These are phyloP conservation scores for Pseudocercospora eumusae DNA, from an alignment of 2,329 filamentous ascomycete species.

Conservation along the genomic window DNA sequence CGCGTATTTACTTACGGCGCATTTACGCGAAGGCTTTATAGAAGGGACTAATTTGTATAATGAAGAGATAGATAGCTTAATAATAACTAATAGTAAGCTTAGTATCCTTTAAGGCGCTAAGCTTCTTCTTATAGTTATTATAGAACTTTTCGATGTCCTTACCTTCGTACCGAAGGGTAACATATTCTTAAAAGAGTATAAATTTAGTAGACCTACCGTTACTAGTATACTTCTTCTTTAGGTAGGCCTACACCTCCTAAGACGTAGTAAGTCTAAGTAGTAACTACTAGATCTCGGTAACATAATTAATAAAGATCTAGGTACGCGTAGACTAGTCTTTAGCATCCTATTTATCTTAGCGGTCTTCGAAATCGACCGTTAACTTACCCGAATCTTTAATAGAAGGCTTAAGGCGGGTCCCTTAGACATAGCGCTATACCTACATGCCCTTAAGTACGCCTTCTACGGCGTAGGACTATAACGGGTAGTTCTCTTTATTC, in stretches of 20 bases:
- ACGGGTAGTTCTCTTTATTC: too few species aligned
- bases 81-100: neutral
- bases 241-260: neutral
- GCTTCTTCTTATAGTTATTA: neutral
- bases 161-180: neutral
- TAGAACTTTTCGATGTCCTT: neutral
- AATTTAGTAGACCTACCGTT: neutral
- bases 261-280: neutral
- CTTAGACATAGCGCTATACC: too few species aligned
- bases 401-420: too few species aligned
- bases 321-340: neutral
- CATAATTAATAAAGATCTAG: neutral
- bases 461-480: too few species aligned
- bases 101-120: neutral
- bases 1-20: neutral
- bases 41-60: neutral
- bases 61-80: neutral
- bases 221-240: neutral
- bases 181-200: neutral
- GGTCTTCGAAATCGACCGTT: neutral
- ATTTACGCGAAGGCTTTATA: neutral
- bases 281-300: neutral
- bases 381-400: neutral
- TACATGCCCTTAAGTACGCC: too few species aligned
- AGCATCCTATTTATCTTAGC: neutral